Evolutionary conservation across 2,329 filamentous ascomycete genomes (phyloP).

Genomic region (Neofusicoccum umdonicola): DNA sequence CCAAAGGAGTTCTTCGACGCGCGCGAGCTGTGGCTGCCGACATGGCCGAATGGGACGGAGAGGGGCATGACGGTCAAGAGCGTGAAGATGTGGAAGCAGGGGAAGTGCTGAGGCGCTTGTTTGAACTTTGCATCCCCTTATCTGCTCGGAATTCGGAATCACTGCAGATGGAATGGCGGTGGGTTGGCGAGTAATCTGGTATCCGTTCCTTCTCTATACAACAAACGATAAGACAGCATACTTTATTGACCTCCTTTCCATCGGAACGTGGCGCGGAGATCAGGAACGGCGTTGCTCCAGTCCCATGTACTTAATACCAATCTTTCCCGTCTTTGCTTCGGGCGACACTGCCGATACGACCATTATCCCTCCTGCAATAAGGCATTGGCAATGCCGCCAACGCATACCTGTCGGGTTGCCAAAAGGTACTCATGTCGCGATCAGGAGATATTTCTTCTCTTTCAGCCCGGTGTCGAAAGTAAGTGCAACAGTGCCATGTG

Average conservation of each 20-base stretch:
- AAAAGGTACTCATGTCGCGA: not conserved
- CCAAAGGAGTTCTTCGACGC: conserved; percentile 15
- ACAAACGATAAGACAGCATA: not conserved
- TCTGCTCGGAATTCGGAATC: no score
- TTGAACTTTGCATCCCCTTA: no score
- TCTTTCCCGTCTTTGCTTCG: not conserved
- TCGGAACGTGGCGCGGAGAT: not conserved
- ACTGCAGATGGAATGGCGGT: no score
- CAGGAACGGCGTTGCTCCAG: not conserved
- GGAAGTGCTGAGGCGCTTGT: not conserved
- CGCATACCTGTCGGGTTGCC: not conserved
- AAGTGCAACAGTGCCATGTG: not conserved
- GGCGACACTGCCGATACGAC: not conserved
- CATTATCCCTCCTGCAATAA: not conserved
- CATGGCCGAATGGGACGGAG: conserved; percentile 20
- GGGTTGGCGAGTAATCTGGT: no score
- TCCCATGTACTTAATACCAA: not conserved
- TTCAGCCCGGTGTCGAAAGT: not conserved
- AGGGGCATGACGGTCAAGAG: conserved; percentile 22
- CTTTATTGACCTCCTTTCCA: not conserved
- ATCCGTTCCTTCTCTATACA: no score
- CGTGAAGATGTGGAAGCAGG: conserved; percentile 22
- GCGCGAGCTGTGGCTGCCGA: conserved; percentile 6
- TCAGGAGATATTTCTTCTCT: not conserved
- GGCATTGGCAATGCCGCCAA: not conserved